These are phyloP conservation scores for Malus sylvestris DNA, from an alignment of 306 rosid genomes.

Conservation along the genomic window DNA sequence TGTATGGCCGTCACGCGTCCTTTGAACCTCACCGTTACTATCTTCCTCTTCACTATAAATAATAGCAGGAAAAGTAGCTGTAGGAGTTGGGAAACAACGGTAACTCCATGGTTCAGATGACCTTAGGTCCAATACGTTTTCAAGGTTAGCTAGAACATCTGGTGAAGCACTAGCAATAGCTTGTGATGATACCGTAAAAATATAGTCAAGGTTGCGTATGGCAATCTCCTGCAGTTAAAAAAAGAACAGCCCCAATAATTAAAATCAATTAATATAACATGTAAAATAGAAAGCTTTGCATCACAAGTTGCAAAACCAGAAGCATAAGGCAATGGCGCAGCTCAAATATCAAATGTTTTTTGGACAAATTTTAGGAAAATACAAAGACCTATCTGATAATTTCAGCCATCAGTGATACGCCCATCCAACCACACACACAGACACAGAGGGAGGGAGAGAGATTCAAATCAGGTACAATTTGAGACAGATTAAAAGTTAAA, in stretches of 20 bases:
- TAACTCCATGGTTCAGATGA: slow-evolving; percentile 90
- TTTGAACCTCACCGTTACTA: slow-evolving; percentile 52
- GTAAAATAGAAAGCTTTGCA: neutral
- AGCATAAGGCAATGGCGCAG: neutral
- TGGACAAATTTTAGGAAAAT: neutral
- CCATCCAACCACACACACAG: neutral
- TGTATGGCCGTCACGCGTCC: slow-evolving; percentile 42
- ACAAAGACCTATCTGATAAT: neutral
- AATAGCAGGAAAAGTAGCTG: slow-evolving; percentile 82
- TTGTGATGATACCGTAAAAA: slow-evolving; percentile 64
- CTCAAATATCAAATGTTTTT: neutral
- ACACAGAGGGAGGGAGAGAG: neutral
- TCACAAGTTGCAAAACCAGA: neutral
- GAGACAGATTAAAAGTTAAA: neutral
- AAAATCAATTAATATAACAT: neutral
- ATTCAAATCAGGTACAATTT: neutral
- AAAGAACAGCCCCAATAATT: slow-evolving; percentile 2
- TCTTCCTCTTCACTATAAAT: slow-evolving; percentile 83
- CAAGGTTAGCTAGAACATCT: slow-evolving; percentile 73
- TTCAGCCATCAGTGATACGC: neutral
- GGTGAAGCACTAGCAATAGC: slow-evolving; percentile 56
- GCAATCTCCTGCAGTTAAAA: slow-evolving; percentile 62
- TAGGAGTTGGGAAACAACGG: slow-evolving; percentile 79
- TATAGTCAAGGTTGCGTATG: slow-evolving; percentile 78
- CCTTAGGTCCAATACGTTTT: slow-evolving; percentile 58